A percentile compares a stretch with the other conserved stretches of the same genome.
Evolutionary conservation across 371 early-diverging fungal genomes (phyloP).

Genomic region (Apophysomyces elegans): DNA sequence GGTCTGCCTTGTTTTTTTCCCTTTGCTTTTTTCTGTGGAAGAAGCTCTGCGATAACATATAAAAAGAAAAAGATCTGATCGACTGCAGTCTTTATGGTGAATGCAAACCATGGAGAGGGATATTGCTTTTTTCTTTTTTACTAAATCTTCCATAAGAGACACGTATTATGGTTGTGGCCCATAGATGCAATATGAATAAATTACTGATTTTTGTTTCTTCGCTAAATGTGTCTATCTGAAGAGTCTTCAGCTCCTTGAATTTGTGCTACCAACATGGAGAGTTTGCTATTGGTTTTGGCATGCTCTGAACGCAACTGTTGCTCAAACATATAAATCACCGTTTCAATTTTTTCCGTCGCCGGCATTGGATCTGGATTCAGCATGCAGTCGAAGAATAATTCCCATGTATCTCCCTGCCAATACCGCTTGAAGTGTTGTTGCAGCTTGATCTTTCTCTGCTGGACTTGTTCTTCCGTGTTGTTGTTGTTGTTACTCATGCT

Average conservation of each 20-base stretch:
- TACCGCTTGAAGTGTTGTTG: conserved; percentile 42
- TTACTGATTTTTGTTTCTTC: not conserved
- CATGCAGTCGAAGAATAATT: conserved; percentile 33
- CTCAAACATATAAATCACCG: not conserved
- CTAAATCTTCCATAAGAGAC: too few relatives aligned
- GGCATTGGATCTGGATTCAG: conserved; percentile 31
- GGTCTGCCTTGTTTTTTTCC: too few relatives aligned
- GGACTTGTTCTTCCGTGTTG: not conserved
- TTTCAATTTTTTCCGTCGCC: not conserved
- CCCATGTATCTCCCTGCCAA: conserved; percentile 47
- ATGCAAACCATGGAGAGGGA: too few relatives aligned
- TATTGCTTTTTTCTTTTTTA: too few relatives aligned
- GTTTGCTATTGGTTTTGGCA: not conserved
- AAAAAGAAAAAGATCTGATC: too few relatives aligned
- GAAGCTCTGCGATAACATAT: too few relatives aligned
- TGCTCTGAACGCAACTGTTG: not conserved
- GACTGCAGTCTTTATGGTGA: too few relatives aligned
- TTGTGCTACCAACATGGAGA: not conserved
- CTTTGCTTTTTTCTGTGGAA: too few relatives aligned
- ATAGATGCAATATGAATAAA: too few relatives aligned
- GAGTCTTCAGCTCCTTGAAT: not conserved
- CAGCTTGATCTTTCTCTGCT: not conserved
- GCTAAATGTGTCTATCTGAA: not conserved
- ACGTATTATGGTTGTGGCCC: too few relatives aligned
- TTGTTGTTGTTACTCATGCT: too few relatives aligned